These are phyloP conservation scores for Pseudocercospora fijiensis DNA, from an alignment of 2,329 filamentous ascomycete genomes.

Conservation along the genomic window DNA sequence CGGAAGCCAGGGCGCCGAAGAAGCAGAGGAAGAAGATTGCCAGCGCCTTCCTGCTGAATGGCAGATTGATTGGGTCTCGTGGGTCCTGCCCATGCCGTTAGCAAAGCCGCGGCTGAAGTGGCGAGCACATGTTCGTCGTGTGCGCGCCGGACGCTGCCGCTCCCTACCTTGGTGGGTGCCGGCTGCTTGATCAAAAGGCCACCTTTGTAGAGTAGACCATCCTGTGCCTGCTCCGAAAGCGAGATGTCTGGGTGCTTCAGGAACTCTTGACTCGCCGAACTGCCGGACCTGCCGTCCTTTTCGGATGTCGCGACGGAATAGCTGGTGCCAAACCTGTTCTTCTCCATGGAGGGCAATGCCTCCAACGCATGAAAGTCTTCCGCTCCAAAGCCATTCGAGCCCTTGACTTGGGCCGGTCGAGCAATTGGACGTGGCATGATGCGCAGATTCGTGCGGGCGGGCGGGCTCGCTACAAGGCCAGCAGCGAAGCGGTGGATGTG, in stretches of 20 bases:
- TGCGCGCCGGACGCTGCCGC: not conserved
- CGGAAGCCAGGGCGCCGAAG: constrained; percentile 32
- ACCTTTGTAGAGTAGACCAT: constrained; percentile 18
- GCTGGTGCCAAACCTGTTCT: not conserved
- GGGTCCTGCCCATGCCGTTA: constrained; percentile 17
- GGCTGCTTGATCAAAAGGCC: constrained; percentile 19
- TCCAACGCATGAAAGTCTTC: constrained; percentile 6
- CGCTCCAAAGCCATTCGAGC: not conserved
- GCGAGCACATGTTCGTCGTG: not conserved
- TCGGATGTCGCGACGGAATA: constrained; percentile 1
- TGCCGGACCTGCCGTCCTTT: not conserved
- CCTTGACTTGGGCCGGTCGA: not conserved
- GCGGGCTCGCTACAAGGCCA: not conserved
- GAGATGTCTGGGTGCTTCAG: constrained; percentile 13
- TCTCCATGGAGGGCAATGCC: not conserved
- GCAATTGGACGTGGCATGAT: constrained; percentile 1
- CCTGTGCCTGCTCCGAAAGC: constrained; percentile 12
- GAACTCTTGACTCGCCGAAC: constrained; percentile 13
- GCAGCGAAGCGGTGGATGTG: not conserved
- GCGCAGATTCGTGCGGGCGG: not conserved
- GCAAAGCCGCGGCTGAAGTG: not conserved
- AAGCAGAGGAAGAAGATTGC: constrained; percentile 25
- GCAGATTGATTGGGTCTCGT: constrained; percentile 25
- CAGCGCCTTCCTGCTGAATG: constrained; percentile 17
- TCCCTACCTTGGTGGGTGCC: constrained; percentile 16